phyloP scores from a whole-genome alignment of 2,329 filamentous ascomycete genomes.

The Sordariomycetes sp. region DNA sequence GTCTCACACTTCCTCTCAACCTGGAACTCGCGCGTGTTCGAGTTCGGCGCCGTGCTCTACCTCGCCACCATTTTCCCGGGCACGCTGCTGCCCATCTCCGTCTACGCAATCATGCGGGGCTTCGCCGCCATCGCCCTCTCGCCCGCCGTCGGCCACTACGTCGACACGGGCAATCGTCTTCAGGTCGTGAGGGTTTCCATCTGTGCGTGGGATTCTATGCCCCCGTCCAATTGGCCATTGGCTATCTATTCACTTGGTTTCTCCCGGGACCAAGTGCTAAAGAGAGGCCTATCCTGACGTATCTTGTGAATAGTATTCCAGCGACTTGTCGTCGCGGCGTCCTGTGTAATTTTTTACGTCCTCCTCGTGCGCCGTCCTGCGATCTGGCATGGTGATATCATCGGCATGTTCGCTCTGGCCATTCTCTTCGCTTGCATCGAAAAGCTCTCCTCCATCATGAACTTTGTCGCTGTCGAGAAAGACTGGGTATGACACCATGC shows the following conservation, averaged over 20 bases:
- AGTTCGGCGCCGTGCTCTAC: slow-evolving; percentile 51
- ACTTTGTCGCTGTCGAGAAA: slow-evolving; percentile 57
- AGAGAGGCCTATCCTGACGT: neutral
- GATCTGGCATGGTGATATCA: no score
- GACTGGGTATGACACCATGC: slow-evolving; percentile 45
- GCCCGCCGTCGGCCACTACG: slow-evolving; percentile 43
- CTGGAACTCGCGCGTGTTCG: slow-evolving; percentile 55
- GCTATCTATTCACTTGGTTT: neutral
- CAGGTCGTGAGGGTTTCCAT: slow-evolving; percentile 40
- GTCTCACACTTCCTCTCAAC: slow-evolving; percentile 50
- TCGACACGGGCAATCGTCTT: slow-evolving; percentile 46
- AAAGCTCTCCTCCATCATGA: slow-evolving; percentile 55
- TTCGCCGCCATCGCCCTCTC: slow-evolving; percentile 47
- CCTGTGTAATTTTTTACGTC: slow-evolving; percentile 31
- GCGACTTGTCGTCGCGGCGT: slow-evolving; percentile 31
- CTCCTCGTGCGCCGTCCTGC: neutral
- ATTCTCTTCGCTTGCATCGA: slow-evolving; percentile 54
- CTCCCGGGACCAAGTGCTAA: slow-evolving; percentile 7
- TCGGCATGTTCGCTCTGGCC: slow-evolving; percentile 17
- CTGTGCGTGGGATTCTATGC: neutral
- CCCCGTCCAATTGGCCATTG: neutral
- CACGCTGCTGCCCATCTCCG: slow-evolving; percentile 54
- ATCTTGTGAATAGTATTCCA: slow-evolving; percentile 16
- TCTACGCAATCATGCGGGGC: slow-evolving; percentile 56
- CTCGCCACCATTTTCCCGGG: slow-evolving; percentile 42